Percentiles rank a stretch among this genome's conserved stretches.
Evolutionary conservation across 129 eudicot species (phyloP).

Genomic region (Smallanthus sonchifolius): DNA sequence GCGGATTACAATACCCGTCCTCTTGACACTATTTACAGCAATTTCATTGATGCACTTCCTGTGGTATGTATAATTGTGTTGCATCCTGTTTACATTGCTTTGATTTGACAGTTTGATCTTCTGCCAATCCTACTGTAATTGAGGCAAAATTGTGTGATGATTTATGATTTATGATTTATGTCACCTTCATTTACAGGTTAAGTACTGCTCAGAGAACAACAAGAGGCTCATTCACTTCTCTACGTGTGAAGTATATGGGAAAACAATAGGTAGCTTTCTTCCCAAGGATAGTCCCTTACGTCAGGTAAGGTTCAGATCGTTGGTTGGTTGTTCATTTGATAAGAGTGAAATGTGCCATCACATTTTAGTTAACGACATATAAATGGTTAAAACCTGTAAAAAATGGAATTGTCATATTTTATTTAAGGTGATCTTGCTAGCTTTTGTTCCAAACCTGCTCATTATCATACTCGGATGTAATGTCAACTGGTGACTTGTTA

Average conservation of each 20-base stretch:
- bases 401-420: background rate
- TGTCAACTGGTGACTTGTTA: slow-evolving; percentile 2
- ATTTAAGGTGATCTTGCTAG: background rate
- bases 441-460: background rate
- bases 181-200: slow-evolving; percentile 46
- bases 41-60: slow-evolving; percentile 94
- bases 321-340: background rate
- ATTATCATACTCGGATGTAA: background rate
- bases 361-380: background rate
- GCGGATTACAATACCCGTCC: slow-evolving; percentile 97
- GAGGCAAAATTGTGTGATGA: background rate
- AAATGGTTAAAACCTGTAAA: background rate
- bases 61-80: slow-evolving; percentile 53
- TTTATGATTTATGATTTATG: background rate
- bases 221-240: slow-evolving; percentile 97
- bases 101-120: background rate
- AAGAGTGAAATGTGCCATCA: background rate
- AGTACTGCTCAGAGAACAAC: slow-evolving; percentile 89
- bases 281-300: slow-evolving; percentile 85
- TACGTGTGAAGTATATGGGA: slow-evolving; percentile 95
- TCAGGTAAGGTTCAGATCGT: slow-evolving; percentile 47
- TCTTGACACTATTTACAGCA: slow-evolving; percentile 93
- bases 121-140: background rate
- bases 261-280: slow-evolving; percentile 81
- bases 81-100: slow-evolving; percentile 1